Conservation (phyloP, 192 early-diverging fungal species). For the Dispira simplex region DNA sequence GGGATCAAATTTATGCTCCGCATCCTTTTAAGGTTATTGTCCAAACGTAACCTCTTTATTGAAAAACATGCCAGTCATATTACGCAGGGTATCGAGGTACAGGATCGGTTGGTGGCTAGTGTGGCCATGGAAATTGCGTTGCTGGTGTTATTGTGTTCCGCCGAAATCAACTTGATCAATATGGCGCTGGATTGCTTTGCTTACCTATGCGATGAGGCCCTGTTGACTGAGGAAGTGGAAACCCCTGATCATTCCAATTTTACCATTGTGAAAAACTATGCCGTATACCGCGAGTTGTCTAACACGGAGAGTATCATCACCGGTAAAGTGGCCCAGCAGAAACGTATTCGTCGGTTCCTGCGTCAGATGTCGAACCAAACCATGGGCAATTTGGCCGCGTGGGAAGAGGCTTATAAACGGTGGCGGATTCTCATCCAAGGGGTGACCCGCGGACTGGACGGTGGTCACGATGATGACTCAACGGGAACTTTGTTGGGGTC, state of each 20-base stretch:
- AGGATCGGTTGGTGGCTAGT: constrained; percentile 47
- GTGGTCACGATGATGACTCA: background rate
- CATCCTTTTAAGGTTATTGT: constrained; percentile 46
- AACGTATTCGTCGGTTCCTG: constrained; percentile 52
- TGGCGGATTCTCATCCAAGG: constrained; percentile 44
- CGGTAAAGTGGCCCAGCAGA: constrained; percentile 51
- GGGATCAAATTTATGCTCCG: constrained; percentile 48
- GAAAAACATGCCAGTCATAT: constrained; percentile 23
- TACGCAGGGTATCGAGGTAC: constrained; percentile 34
- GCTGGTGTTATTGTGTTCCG: constrained; percentile 55
- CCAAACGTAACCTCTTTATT: constrained; percentile 39
- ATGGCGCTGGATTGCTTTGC: constrained; percentile 49
- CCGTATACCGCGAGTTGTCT: constrained; percentile 50
- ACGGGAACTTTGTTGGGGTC: background rate
- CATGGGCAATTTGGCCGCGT: constrained; percentile 59
- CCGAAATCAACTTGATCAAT: constrained; percentile 48
- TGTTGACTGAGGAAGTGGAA: constrained; percentile 41
- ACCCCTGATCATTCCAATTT: constrained; percentile 26
- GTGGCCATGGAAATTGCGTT: constrained; percentile 61
- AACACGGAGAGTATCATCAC: constrained; percentile 28
- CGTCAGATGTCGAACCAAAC: constrained; percentile 47
- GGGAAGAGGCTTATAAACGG: constrained; percentile 63
- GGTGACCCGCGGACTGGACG: constrained; percentile 10
- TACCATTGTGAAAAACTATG: constrained; percentile 52
- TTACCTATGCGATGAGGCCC: constrained; percentile 50